A percentile compares a stretch with the other conserved stretches of the same genome.
Evolutionary conservation across 257 asterid genomes (phyloP).

Genomic region (Solanum neorickii): DNA sequence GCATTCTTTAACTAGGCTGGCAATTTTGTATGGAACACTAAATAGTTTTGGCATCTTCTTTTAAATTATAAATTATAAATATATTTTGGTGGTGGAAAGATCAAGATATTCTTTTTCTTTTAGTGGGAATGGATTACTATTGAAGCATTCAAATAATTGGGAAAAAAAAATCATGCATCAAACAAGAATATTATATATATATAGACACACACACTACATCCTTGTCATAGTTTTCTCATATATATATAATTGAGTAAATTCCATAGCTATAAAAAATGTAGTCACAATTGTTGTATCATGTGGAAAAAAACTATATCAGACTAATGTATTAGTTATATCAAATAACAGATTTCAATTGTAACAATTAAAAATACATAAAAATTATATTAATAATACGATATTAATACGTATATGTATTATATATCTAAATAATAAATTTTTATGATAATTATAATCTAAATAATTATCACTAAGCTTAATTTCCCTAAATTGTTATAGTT

Average conservation of each 20-base stretch:
- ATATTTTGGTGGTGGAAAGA: background rate
- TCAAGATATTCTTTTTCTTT: background rate
- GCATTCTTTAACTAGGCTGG: conserved; percentile 9
- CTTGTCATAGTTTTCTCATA: background rate
- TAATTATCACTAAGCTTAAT: background rate
- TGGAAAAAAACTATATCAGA: too few relatives aligned
- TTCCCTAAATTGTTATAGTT: background rate
- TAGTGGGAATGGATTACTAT: background rate
- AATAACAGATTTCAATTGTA: background rate
- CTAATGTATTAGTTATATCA: background rate
- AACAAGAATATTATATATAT: background rate
- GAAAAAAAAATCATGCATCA: background rate
- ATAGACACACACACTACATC: background rate
- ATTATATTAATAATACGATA: too few relatives aligned
- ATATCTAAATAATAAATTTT: too few relatives aligned
- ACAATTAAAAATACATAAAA: too few relatives aligned
- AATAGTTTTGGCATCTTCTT: background rate
- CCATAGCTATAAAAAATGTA: background rate
- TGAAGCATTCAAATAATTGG: background rate
- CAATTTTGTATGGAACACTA: conserved; percentile 1
- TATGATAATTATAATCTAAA: background rate
- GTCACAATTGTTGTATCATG: too few relatives aligned
- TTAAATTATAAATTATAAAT: background rate
- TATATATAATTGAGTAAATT: background rate
- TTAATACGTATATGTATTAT: too few relatives aligned